Conservation (phyloP, 768 basidiomycete species). For the Lyophyllum atratum region DNA sequence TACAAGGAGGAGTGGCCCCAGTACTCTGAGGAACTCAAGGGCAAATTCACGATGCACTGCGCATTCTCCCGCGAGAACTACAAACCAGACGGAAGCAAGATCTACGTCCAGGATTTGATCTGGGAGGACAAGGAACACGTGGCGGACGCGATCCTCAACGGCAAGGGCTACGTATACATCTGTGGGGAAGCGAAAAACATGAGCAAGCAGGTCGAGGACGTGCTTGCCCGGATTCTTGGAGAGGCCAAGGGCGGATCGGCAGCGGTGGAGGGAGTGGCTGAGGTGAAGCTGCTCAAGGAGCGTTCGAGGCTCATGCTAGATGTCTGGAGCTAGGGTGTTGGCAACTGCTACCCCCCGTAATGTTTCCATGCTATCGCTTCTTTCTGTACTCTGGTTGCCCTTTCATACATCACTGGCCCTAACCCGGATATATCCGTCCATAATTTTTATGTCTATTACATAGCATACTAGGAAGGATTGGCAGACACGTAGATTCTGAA, state of each 20-base stretch:
- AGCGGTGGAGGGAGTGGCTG: conserved; percentile 86
- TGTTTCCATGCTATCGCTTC: conserved; percentile 9
- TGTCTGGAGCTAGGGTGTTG: conserved; percentile 73
- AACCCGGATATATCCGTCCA: conserved; percentile 13
- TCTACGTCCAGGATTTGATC: conserved; percentile 98
- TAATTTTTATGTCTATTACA: conserved; percentile 17
- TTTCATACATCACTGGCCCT: conserved; percentile 9
- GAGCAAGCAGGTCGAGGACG: conserved; percentile 94
- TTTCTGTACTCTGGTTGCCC: conserved; percentile 3
- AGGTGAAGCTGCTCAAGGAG: conserved; percentile 95
- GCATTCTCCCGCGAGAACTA: conserved; percentile 93
- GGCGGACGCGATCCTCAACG: conserved; percentile 86
- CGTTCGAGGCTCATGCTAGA: conserved; percentile 84
- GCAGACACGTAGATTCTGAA: conserved; percentile 16
- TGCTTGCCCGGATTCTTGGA: conserved; percentile 79
- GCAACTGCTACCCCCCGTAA: conserved; percentile 12
- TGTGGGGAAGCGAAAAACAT: conserved; percentile 97
- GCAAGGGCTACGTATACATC: conserved; percentile 97
- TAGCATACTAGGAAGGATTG: conserved; percentile 14
- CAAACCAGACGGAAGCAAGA: conserved; percentile 90
- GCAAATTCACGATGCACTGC: conserved; percentile 86
- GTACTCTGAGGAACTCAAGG: conserved; percentile 83
- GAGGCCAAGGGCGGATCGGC: conserved; percentile 92
- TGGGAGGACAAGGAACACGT: conserved; percentile 86
- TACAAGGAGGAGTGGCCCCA: conserved; percentile 95